Evolutionary conservation across 1,284 basidiomycete species (phyloP).

Genomic region (Leccinum holopus): DNA sequence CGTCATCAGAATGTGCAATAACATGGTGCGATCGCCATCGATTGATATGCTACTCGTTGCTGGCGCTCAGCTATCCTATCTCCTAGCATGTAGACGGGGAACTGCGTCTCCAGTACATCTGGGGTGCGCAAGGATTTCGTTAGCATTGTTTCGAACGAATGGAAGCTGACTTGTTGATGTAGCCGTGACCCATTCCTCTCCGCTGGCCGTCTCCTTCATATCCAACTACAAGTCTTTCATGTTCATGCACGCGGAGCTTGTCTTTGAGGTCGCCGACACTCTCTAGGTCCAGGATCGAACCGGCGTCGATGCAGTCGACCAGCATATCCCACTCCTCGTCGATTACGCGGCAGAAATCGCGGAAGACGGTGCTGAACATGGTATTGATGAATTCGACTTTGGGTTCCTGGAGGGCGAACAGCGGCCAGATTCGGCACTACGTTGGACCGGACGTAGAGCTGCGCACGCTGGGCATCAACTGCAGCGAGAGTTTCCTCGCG

Average conservation of each 20-base stretch:
- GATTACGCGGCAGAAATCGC: too few species aligned
- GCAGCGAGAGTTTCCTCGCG: slow-evolving; percentile 26
- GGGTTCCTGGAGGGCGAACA: too few species aligned
- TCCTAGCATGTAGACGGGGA: slow-evolving; percentile 21
- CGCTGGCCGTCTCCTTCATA: slow-evolving; percentile 24
- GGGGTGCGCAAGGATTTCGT: slow-evolving; percentile 11
- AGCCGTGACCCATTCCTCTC: slow-evolving; percentile 25
- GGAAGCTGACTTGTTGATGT: background rate
- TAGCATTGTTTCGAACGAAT: background rate
- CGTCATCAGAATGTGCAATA: slow-evolving; percentile 22
- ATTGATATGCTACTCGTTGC: background rate
- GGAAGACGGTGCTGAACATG: too few species aligned
- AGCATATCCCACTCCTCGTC: too few species aligned
- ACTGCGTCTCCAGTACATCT: slow-evolving; percentile 7
- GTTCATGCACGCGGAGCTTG: slow-evolving; percentile 24
- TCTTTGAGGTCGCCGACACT: too few species aligned
- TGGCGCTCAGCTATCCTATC: slow-evolving; percentile 1
- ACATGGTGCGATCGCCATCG: slow-evolving; percentile 17
- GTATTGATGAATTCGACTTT: too few species aligned
- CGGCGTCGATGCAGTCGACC: too few species aligned
- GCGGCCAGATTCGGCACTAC: slow-evolving; percentile 18
- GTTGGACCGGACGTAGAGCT: slow-evolving; percentile 24
- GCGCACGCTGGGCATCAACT: slow-evolving; percentile 25
- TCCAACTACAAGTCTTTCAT: slow-evolving; percentile 26
- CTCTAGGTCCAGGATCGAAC: slow-evolving; percentile 24